Base-by-base conservation (phyloP, 768 basidiomycete genomes). In the Lanmaoa pseudosensibilis region DNA sequence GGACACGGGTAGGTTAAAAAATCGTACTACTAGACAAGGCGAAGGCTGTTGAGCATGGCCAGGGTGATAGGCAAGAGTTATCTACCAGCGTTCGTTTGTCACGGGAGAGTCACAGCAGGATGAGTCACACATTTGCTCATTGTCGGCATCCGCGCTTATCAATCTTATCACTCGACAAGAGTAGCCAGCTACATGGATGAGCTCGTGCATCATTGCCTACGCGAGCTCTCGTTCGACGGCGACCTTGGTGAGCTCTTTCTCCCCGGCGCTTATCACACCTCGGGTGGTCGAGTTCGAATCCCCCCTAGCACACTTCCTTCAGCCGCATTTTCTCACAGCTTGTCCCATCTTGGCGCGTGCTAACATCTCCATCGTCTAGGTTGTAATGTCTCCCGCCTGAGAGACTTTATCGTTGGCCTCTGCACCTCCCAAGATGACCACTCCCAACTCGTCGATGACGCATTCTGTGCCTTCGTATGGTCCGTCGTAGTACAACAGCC, bases 141-240 rank as follows among this genome's bases (percentile, higher is more conserved):
- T 27, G 27, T 27, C 27, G 27, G 27, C 27, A 30, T 44, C 43
- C 9, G 43, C 21, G 44, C 44, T 46, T 46, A 46, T 46, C 45
- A 46, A 46, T 46, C 45, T 33, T 46, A 46, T 47, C 46, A 16
- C 32, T 46, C 46, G 46, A 21, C 32, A 30, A 45, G 27, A 27
- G 27, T 27, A 27, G 27, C 27, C 27, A 6, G 15, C 9, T 12
- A 18, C n/a, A 93, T 95, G 88, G 93, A 95, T 69, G 87, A 92
- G 66, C 84, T 96, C 43, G 75, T 95, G 38, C 86, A 87, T 66
- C 87, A 92, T 68, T 89, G 89, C 67, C 79, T 94, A 36, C 86
- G 88, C 38, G 92, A 96, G 70, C 78, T 96, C 32, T 84, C 94
- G 6, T 94, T 94, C 72, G 92, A 94, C 65, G 93, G 93, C 6